Conservation (phyloP, 169 alveolate species). For the Plasmodium chabaudi region DNA sequence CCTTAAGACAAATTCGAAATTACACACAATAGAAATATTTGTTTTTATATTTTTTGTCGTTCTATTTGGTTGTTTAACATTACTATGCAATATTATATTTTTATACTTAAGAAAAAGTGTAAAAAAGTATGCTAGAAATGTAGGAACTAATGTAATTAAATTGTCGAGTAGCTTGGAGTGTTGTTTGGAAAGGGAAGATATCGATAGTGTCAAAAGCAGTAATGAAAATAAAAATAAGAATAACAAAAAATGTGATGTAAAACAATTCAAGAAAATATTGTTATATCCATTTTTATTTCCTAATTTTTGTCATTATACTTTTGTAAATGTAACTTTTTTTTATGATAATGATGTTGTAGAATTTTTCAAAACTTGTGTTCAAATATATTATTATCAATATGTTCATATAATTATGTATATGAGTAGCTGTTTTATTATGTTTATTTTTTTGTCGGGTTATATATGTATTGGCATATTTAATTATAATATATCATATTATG, state of each 20-base stretch:
- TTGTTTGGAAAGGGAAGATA: not conserved
- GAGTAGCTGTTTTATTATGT: slow-evolving; percentile 32
- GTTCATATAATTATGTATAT: slow-evolving; percentile 29
- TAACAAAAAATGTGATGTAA: not conserved
- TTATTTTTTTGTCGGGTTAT: slow-evolving; percentile 66
- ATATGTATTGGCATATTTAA: slow-evolving; percentile 67
- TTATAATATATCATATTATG: slow-evolving; percentile 55
- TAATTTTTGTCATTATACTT: slow-evolving; percentile 31
- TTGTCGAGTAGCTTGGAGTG: not conserved
- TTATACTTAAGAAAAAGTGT: slow-evolving; percentile 12
- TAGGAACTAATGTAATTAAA: not conserved
- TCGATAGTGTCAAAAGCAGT: not conserved
- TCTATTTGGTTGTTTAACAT: slow-evolving; percentile 26
- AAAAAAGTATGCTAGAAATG: not conserved
- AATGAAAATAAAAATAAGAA: not conserved
- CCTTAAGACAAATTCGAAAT: not conserved
- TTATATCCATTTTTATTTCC: slow-evolving; percentile 38
- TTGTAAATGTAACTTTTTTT: slow-evolving; percentile 34
- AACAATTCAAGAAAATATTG: not conserved
- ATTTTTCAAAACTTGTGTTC: slow-evolving; percentile 46
- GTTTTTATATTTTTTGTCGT: not conserved
- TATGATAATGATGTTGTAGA: slow-evolving; percentile 20
- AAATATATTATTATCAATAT: slow-evolving; percentile 69
- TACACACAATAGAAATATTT: slow-evolving; percentile 15
- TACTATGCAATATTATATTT: slow-evolving; percentile 43